Conservation (phyloP, 768 basidiomycete species). For the Collybiopsis confluens region DNA sequence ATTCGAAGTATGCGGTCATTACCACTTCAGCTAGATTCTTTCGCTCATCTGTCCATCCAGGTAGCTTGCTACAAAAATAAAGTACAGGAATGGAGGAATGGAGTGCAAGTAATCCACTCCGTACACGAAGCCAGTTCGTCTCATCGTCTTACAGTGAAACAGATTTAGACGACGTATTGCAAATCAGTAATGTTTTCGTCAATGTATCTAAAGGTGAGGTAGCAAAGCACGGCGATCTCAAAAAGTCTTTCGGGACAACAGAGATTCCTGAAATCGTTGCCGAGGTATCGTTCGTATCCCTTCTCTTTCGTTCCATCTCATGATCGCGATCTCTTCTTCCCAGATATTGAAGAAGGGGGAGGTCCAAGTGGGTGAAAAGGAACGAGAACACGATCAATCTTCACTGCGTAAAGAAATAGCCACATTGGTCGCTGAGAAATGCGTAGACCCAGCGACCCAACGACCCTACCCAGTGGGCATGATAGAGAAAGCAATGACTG, state of each 20-base stretch:
- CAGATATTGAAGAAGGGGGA: conserved; percentile 96
- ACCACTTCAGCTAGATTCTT: not conserved
- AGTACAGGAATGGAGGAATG: conserved; percentile 93
- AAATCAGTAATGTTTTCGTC: conserved; percentile 92
- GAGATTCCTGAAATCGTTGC: conserved; percentile 70
- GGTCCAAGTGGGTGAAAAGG: conserved; percentile 95
- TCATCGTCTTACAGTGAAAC: conserved; percentile 60
- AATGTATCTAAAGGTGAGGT: conserved; percentile 97
- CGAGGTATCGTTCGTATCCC: conserved; percentile 50
- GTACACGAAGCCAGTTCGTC: not conserved
- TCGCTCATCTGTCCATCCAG: conserved; percentile 22
- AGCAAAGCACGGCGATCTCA: conserved; percentile 83
- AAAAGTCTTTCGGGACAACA: conserved; percentile 85
- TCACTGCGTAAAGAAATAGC: conserved; percentile 87
- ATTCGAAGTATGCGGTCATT: conserved; percentile 84
- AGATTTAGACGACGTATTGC: conserved; percentile 90
- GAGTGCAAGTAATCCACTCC: conserved; percentile 85
- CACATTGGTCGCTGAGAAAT: conserved; percentile 91
- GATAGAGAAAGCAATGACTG: conserved; percentile 97
- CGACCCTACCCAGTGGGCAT: conserved; percentile 90
- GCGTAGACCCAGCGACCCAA: conserved; percentile 88
- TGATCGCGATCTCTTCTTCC: not conserved
- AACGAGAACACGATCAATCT: conserved; percentile 85
- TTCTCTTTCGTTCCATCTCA: not conserved
- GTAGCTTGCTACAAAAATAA: conserved; percentile 99